Percentiles rank a stretch among this genome's conserved stretches.
These are phyloP conservation scores for Xanthoconium purpureum DNA, from an alignment of 768 basidiomycete species.

Conservation along the genomic window DNA sequence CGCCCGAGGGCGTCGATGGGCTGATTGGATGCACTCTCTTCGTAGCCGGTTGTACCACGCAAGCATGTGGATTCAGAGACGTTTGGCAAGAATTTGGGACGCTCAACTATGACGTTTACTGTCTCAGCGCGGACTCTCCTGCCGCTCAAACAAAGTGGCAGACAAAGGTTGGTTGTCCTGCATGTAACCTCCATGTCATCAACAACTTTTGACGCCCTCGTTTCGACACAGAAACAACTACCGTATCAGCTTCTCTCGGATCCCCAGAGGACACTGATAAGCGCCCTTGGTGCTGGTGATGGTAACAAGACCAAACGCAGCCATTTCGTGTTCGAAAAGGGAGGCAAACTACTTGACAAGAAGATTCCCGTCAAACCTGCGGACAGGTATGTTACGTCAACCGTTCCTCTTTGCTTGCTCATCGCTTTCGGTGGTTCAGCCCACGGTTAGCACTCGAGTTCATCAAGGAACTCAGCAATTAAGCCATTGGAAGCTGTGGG, in stretches of 20 bases:
- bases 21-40: slow-evolving; percentile 3
- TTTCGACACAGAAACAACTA: slow-evolving; percentile 56
- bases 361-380: slow-evolving; percentile 82
- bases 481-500: neutral
- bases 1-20: neutral
- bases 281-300: slow-evolving; percentile 74
- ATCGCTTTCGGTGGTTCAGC: slow-evolving; percentile 33
- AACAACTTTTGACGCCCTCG: slow-evolving; percentile 2
- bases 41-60: slow-evolving; percentile 84
- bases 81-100: slow-evolving; percentile 71
- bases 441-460: slow-evolving; percentile 65
- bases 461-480: slow-evolving; percentile 45
- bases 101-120: slow-evolving; percentile 68
- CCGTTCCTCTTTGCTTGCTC: neutral
- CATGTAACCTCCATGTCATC: neutral
- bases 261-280: slow-evolving; percentile 76
- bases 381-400: slow-evolving; percentile 55
- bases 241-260: slow-evolving; percentile 88
- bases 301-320: slow-evolving; percentile 86
- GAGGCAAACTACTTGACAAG: slow-evolving; percentile 84
- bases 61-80: slow-evolving; percentile 92
- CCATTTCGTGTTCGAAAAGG: slow-evolving; percentile 91
- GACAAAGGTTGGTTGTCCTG: slow-evolving; percentile 56
- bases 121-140: slow-evolving; percentile 77
- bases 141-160: slow-evolving; percentile 81